Conservation (phyloP, 495 filamentous ascomycete species). For the Darksidea phi region DNA sequence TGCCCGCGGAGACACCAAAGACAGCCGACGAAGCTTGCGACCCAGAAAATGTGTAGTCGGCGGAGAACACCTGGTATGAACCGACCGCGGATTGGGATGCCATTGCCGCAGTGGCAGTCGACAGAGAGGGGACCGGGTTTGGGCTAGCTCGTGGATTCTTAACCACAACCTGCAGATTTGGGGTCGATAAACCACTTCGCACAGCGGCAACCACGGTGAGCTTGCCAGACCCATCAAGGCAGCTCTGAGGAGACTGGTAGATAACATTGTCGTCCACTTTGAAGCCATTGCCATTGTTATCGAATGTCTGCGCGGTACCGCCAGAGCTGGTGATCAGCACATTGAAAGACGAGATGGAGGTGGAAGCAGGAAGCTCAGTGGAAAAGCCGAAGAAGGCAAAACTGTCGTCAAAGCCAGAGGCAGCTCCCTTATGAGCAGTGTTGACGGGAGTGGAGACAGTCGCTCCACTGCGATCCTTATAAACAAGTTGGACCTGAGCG, state of each 20-base stretch:
- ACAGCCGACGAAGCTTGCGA: conserved; percentile 51
- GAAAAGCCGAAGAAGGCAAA: conserved; percentile 51
- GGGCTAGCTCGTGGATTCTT: conserved; percentile 47
- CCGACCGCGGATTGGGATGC: conserved; percentile 52
- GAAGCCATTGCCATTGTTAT: conserved; percentile 46
- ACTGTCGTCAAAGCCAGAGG: conserved; percentile 58
- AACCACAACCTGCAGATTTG: conserved; percentile 50
- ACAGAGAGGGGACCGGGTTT: conserved; percentile 52
- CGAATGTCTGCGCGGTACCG: conserved; percentile 34
- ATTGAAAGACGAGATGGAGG: conserved; percentile 46
- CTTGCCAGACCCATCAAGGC: conserved; percentile 33
- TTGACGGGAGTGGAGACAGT: conserved; percentile 46
- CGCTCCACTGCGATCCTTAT: conserved; percentile 43
- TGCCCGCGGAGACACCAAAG: conserved; percentile 50
- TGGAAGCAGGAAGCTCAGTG: conserved; percentile 33
- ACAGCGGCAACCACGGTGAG: conserved; percentile 45
- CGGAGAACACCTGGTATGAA: conserved; percentile 54
- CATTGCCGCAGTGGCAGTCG: conserved; percentile 49
- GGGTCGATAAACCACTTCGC: conserved; percentile 44
- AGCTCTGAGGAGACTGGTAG: conserved; percentile 45
- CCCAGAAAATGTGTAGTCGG: conserved; percentile 47
- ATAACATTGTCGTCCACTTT: conserved; percentile 44
- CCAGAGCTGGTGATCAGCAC: conserved; percentile 39
- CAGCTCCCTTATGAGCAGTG: conserved; percentile 49
- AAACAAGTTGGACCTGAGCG: conserved; percentile 41